Percentiles rank a stretch among this genome's conserved stretches.
Conservation (phyloP, 2,329 filamentous ascomycete genomes). For the Bipolaris cookei region DNA sequence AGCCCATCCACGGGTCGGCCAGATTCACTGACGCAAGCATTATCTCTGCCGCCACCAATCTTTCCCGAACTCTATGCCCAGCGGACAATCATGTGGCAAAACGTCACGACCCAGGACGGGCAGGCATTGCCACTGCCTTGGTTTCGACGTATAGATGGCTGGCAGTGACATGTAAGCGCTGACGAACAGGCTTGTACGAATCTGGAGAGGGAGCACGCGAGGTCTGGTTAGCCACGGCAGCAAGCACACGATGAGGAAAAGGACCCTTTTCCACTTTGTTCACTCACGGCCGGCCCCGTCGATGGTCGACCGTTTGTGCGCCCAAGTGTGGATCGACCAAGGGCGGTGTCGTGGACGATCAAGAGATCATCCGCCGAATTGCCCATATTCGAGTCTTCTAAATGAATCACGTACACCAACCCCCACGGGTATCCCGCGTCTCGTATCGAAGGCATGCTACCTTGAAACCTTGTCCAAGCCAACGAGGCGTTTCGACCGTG, state of each 20-base stretch:
- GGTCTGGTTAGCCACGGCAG: constrained; percentile 21
- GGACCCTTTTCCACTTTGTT: constrained; percentile 22
- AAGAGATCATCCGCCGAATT: constrained; percentile 17
- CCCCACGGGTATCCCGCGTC: constrained; percentile 35
- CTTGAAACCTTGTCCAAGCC: constrained; percentile 11
- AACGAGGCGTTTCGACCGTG: constrained; percentile 14
- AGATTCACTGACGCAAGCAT: constrained; percentile 5
- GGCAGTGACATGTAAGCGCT: constrained; percentile 17
- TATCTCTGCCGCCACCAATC: not conserved
- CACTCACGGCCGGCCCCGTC: constrained; percentile 19
- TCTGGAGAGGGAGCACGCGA: constrained; percentile 22
- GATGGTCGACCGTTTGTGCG: constrained; percentile 16
- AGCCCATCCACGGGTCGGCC: constrained; percentile 4
- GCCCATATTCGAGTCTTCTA: constrained; percentile 28
- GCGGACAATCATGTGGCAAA: constrained; percentile 3
- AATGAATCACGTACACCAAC: constrained; percentile 39
- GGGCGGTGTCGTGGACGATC: constrained; percentile 13
- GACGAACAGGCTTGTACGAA: constrained; percentile 13
- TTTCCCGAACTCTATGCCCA: not conserved
- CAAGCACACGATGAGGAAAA: constrained; percentile 31
- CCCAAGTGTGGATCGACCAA: constrained; percentile 24
- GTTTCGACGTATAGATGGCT: constrained; percentile 2
- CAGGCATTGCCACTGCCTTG: not conserved
- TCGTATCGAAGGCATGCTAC: constrained; percentile 24
- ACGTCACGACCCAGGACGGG: not conserved